Percentiles rank a stretch among this genome's conserved stretches.
These are phyloP conservation scores for Cercospora sp. DNA, from an alignment of 2,329 filamentous ascomycete species.

Conservation along the genomic window DNA sequence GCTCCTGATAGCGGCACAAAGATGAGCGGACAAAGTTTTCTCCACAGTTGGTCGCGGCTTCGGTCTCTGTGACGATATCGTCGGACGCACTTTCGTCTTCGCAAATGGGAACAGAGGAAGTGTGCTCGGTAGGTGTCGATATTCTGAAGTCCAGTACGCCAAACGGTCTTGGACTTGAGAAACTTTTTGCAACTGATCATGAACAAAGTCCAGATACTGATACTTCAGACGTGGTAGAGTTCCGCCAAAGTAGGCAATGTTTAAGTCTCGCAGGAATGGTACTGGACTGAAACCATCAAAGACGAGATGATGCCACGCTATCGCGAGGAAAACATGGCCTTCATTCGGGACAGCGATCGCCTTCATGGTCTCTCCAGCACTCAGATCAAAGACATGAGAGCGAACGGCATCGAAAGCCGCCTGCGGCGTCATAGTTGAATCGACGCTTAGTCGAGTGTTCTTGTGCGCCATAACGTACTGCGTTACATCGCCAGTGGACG, in stretches of 20 bases:
- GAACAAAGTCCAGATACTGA: conserved; percentile 17
- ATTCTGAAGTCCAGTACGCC: conserved; percentile 17
- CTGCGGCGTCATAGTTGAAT: conserved; percentile 6
- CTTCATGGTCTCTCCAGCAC: conserved; percentile 17
- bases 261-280: conserved; percentile 33
- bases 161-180: conserved; percentile 10
- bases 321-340: conserved; percentile 27
- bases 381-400: conserved; percentile 11
- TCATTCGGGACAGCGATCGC: conserved; percentile 26
- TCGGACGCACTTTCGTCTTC: conserved; percentile 23
- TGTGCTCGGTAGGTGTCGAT: conserved; percentile 8
- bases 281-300: conserved; percentile 37
- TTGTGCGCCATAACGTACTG: conserved; percentile 16
- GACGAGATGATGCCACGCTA: conserved; percentile 38
- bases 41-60: conserved; percentile 13
- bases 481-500: conserved; percentile 9
- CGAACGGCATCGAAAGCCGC: conserved; percentile 14
- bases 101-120: conserved; percentile 34
- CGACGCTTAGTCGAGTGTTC: background rate
- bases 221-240: conserved; percentile 14
- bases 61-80: conserved; percentile 13
- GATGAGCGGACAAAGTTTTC: conserved; percentile 9
- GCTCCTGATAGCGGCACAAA: conserved; percentile 10
- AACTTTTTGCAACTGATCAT: conserved; percentile 6
- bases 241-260: conserved; percentile 24